Base-by-base conservation (phyloP, 371 early-diverging fungal species). In the Actinomucor elegans region DNA sequence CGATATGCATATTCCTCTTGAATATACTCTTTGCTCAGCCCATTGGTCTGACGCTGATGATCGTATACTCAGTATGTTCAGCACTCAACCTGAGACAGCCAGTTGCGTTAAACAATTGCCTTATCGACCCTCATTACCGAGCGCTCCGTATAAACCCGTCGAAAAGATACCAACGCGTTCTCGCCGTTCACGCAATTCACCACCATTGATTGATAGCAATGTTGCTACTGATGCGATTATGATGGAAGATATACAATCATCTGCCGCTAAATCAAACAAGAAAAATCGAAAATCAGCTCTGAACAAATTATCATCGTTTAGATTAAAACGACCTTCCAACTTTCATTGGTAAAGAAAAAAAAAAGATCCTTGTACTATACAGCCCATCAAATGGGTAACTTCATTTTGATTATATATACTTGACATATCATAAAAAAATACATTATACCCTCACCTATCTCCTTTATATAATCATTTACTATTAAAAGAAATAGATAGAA, bases 1-100 rank as follows among this genome's bases (percentile, higher is more conserved):
- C 20, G 85, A 84, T n/a, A 36, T 55, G 8, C 57, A 63, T 6
- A 65, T 65, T 18, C 66, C 66, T 1, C 23, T 66, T 21, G 60
- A 66, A 31, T 66, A 69, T 27, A 52, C 41, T 0, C 60, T 69
- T 10, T 69, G 70, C 28, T 61, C 63, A 2, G 66, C 70, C 10
- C 70, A 69, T 48, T 69, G 70, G 70, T 55, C 56, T 23, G 52
- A 62, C 38, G 59, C 51, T 4, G 40, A 61, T 6, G 70, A 66
- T 27, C 52, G 66, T 17, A 49, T 60, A 2, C 47, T 50, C 0
- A 41, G 48, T 10, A 58, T 67, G 57, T 67, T 67, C 33, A 49
- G 49, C n/a, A 28, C 36, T 8, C 51, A 47, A 14, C 57, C 48
- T 10, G 35, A 34, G 24, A 42, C 41, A 28, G n/a, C 38, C 8